Conservation (phyloP, 73 alveolate genomes). For the Halteria grandinella region DNA sequence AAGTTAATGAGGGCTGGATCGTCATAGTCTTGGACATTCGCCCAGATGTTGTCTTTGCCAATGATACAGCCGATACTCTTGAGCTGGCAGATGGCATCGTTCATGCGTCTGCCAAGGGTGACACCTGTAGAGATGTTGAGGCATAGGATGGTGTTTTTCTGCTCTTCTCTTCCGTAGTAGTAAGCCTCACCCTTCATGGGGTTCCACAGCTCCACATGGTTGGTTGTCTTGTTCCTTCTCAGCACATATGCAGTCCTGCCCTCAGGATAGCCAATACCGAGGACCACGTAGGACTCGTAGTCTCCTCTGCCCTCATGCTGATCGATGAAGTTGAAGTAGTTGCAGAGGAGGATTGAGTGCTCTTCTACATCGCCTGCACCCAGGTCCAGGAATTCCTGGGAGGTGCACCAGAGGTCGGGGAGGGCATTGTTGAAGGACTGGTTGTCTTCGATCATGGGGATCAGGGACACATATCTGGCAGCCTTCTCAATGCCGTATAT, state of each 20-base stretch:
- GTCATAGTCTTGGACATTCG: constrained; percentile 80
- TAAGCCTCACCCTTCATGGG: constrained; percentile 94
- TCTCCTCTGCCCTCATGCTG: constrained; percentile 64
- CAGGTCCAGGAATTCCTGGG: constrained; percentile 92
- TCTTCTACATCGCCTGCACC: constrained; percentile 99
- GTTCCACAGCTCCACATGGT: constrained; percentile 97
- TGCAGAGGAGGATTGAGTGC: constrained; percentile 97
- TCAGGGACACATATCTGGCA: constrained; percentile 96
- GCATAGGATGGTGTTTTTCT: constrained; percentile 75
- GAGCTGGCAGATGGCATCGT: constrained; percentile 90
- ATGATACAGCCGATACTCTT: constrained; percentile 92
- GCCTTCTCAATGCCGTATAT: constrained; percentile 93
- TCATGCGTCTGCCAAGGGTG: constrained; percentile 65
- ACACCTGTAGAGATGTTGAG: constrained; percentile 86
- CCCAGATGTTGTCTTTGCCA: constrained; percentile 91
- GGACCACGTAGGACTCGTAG: constrained; percentile 83
- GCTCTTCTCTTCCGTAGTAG: constrained; percentile 86
- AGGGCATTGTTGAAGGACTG: constrained; percentile 93
- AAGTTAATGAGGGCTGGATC: constrained; percentile 94
- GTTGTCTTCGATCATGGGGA: constrained; percentile 97
- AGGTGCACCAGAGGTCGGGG: constrained; percentile 98
- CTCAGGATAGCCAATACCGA: constrained; percentile 99
- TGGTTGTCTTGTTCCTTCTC: constrained; percentile 78
- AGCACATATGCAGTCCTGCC: constrained; percentile 97
- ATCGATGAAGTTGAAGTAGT: constrained; percentile 96